Conservation (phyloP, 2,329 filamentous ascomycete genomes). For the Trichoderma citrinoviride region DNA sequence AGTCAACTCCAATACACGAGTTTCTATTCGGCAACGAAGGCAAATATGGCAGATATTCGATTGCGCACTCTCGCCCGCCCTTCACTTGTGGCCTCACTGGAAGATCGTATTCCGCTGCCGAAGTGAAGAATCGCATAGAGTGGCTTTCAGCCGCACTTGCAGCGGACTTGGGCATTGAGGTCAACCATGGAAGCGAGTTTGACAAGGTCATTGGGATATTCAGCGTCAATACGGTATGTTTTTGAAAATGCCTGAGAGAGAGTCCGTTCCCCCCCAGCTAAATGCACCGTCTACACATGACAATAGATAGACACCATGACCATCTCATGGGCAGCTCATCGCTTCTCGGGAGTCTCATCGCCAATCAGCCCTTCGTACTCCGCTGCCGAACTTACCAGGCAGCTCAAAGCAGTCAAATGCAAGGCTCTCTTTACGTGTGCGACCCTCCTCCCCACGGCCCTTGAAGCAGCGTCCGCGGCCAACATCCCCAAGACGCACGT, state of each 20-base stretch:
- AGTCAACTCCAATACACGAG: constrained; percentile 64
- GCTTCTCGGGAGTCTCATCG: constrained; percentile 63
- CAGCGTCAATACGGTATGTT: constrained; percentile 61
- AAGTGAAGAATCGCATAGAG: constrained; percentile 65
- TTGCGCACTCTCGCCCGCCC: constrained; percentile 59
- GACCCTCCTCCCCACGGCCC: constrained; percentile 58
- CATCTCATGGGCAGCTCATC: constrained; percentile 56
- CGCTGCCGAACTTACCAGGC: constrained; percentile 62
- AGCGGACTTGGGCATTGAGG: constrained; percentile 67
- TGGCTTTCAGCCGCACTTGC: constrained; percentile 53
- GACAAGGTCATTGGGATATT: constrained; percentile 74
- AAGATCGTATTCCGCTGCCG: constrained; percentile 57
- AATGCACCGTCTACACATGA: background rate
- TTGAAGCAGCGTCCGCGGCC: constrained; percentile 59
- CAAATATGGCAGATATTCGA: constrained; percentile 58
- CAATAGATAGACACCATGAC: constrained; percentile 61
- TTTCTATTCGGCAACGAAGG: constrained; percentile 65
- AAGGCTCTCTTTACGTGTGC: constrained; percentile 68
- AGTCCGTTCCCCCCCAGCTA: background rate
- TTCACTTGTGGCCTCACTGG: constrained; percentile 72
- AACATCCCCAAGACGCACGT: constrained; percentile 61
- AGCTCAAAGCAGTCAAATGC: constrained; percentile 62
- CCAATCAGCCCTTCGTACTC: constrained; percentile 71
- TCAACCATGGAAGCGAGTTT: constrained; percentile 69
- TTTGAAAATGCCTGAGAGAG: background rate